phyloP scores from a whole-genome alignment of 345 rosid genomes.

The Abelmoschus esculentus region DNA sequence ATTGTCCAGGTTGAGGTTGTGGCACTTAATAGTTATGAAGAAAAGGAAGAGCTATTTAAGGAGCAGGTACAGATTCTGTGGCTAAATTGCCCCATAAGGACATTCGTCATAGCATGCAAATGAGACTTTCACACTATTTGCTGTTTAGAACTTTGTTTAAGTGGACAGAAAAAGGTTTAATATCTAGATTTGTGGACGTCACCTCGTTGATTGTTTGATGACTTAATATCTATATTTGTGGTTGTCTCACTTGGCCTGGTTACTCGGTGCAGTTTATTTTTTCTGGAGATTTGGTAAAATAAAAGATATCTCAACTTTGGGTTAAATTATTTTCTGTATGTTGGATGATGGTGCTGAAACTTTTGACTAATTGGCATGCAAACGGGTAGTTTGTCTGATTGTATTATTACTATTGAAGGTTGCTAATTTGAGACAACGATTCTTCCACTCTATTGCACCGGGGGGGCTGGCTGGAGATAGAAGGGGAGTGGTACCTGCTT shows the following conservation, averaged over 20 bases:
- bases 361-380: no score
- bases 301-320: no score
- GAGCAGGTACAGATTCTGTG: conserved; percentile 61
- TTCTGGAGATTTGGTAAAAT: no score
- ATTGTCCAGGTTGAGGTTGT: conserved; percentile 84
- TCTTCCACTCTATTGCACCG: conserved; percentile 86
- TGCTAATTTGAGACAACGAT: conserved; percentile 72
- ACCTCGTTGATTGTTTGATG: background rate
- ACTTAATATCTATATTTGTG: background rate
- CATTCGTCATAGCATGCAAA: background rate
- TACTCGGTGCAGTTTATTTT: background rate
- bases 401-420: conserved; percentile 40
- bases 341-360: no score
- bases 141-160: conserved; percentile 2
- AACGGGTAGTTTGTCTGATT: no score
- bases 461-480: conserved; percentile 99
- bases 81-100: background rate
- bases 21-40: conserved; percentile 97
- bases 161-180: background rate
- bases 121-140: background rate
- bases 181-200: background rate
- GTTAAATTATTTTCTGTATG: no score
- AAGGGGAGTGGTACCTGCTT: conserved; percentile 96
- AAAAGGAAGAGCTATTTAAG: conserved; percentile 87
- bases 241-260: background rate